phyloP scores from a whole-genome alignment of 345 rosid species.

The Cardamine occulta region DNA sequence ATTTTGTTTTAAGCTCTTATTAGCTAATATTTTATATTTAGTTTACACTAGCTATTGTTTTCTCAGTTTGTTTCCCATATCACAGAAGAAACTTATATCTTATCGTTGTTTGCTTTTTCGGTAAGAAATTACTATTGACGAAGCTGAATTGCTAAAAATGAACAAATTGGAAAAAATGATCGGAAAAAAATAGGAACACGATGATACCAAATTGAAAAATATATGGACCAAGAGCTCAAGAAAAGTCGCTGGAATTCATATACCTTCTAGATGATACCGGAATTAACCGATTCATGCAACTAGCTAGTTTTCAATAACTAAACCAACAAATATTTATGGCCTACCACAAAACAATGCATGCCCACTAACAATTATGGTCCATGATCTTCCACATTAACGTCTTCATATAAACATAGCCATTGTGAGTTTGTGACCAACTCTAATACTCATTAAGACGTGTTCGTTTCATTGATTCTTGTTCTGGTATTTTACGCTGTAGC shows the following conservation, averaged over 20 bases:
- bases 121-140: background rate
- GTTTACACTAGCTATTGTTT: too few relatives aligned
- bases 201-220: constrained; percentile 15
- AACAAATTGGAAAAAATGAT: background rate
- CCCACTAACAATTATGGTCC: constrained; percentile 37
- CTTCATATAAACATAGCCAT: constrained; percentile 3
- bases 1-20: too few relatives aligned
- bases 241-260: constrained; percentile 24
- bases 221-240: background rate
- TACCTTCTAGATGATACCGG: constrained; percentile 12
- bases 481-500: background rate
- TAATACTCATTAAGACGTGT: constrained; percentile 37
- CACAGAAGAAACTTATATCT: too few relatives aligned
- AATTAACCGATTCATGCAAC: constrained; percentile 25
- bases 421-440: constrained; percentile 14
- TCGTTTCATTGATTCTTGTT: constrained; percentile 31
- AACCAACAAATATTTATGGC: constrained; percentile 23
- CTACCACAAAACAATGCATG: constrained; percentile 31
- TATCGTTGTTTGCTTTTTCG: constrained; percentile 3
- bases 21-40: too few relatives aligned
- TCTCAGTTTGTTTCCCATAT: too few relatives aligned
- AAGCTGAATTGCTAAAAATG: background rate
- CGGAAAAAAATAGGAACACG: background rate
- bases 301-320: background rate
- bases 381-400: constrained; percentile 35